Evolutionary conservation across 225 moss, liverwort and hornwort genomes (phyloP).

Genomic region (Takakia lepidozioides): DNA sequence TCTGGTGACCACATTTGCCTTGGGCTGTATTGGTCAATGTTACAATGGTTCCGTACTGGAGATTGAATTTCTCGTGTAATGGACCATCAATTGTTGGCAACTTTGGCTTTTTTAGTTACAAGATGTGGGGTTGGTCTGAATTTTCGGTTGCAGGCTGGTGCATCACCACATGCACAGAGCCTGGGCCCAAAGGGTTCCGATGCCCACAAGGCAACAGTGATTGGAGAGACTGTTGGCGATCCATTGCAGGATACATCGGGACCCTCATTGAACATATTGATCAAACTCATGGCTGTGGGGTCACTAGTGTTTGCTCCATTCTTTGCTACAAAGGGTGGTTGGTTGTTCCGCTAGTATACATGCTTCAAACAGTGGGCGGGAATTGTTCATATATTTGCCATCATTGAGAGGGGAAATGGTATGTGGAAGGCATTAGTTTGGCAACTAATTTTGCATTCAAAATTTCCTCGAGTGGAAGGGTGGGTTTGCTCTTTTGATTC

Average conservation of each 20-base stretch:
- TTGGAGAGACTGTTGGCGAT: slow-evolving; percentile 65
- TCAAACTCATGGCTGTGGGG: slow-evolving; percentile 67
- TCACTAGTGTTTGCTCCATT: slow-evolving; percentile 58
- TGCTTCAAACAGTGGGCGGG: slow-evolving; percentile 1
- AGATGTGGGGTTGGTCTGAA: not conserved
- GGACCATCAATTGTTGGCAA: not conserved
- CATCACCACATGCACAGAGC: slow-evolving; percentile 40
- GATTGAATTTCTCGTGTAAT: not conserved
- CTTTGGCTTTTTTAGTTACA: not conserved
- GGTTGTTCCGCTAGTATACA: slow-evolving; percentile 32
- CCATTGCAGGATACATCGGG: slow-evolving; percentile 67
- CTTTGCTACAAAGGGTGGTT: slow-evolving; percentile 54
- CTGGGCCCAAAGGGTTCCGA: slow-evolving; percentile 65
- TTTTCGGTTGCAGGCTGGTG: slow-evolving; percentile 30
- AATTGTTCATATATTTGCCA: not conserved
- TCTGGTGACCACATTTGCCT: not conserved
- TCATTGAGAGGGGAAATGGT: slow-evolving; percentile 9
- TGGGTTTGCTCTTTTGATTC: too few species aligned
- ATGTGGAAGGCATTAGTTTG: too few species aligned
- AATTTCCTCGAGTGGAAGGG: too few species aligned
- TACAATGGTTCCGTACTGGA: not conserved
- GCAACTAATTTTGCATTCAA: too few species aligned
- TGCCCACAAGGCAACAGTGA: slow-evolving; percentile 59
- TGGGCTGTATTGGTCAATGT: not conserved
- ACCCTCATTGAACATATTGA: slow-evolving; percentile 57